Percentiles rank a stretch among this genome's conserved stretches.
Evolutionary conservation across 208 protist species (phyloP).

Genomic region (Leishmania mexicana): DNA sequence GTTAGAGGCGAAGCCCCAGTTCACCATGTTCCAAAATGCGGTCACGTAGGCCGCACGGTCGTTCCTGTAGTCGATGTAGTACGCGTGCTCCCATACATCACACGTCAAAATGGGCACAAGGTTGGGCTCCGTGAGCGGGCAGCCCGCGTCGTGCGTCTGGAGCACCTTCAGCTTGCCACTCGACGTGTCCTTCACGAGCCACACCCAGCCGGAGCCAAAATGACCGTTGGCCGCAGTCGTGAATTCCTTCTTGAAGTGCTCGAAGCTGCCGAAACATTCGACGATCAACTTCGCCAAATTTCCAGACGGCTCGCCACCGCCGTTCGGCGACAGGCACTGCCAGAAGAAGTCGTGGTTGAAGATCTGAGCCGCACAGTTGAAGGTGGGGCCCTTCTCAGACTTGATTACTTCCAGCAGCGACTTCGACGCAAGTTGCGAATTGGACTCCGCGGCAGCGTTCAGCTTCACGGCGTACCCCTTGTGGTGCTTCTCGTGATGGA

Average conservation of each 20-base stretch:
- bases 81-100: slow-evolving; percentile 96
- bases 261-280: slow-evolving; percentile 83
- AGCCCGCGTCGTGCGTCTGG: slow-evolving; percentile 82
- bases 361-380: slow-evolving; percentile 94
- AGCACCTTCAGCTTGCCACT: slow-evolving; percentile 84
- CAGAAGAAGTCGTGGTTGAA: slow-evolving; percentile 97
- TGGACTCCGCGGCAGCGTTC: slow-evolving; percentile 75
- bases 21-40: slow-evolving; percentile 92
- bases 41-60: slow-evolving; percentile 91
- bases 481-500: slow-evolving; percentile 94
- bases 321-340: slow-evolving; percentile 75
- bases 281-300: slow-evolving; percentile 75
- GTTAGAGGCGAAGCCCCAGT: slow-evolving; percentile 95
- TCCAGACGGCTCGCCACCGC: slow-evolving; percentile 66
- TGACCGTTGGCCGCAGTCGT: slow-evolving; percentile 80
- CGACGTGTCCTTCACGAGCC: slow-evolving; percentile 91
- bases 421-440: slow-evolving; percentile 67
- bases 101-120: slow-evolving; percentile 86
- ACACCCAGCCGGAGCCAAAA: slow-evolving; percentile 96
- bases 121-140: slow-evolving; percentile 69
- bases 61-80: slow-evolving; percentile 96
- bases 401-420: slow-evolving; percentile 86
- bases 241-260: slow-evolving; percentile 94
- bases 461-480: slow-evolving; percentile 92
- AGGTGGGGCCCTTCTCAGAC: slow-evolving; percentile 77